Evolutionary conservation across 2,329 filamentous ascomycete genomes (phyloP).

Genomic region (Lecanosticta acicola): DNA sequence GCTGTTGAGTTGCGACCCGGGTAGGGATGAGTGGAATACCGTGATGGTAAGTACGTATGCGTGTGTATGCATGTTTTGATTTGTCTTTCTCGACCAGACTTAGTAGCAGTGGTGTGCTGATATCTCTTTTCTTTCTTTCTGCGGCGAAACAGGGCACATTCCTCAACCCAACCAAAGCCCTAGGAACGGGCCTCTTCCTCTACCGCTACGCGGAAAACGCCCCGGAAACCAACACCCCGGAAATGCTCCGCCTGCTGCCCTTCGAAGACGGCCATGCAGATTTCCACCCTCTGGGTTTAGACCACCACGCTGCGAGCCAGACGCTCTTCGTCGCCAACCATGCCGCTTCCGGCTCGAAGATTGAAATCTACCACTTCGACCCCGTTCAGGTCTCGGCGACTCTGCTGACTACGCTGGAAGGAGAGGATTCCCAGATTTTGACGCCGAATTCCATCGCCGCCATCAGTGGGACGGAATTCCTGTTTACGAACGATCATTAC

Average conservation of each 20-base stretch:
- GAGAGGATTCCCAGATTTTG: constrained; percentile 29
- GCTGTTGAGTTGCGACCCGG: constrained; percentile 41
- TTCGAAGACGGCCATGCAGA: constrained; percentile 25
- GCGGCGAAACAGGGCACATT: constrained; percentile 27
- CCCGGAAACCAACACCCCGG: constrained; percentile 11
- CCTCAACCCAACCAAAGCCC: constrained; percentile 14
- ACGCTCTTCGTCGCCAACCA: constrained; percentile 40
- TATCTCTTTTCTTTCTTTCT: too few relatives aligned
- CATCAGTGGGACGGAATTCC: constrained; percentile 31
- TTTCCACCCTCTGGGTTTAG: constrained; percentile 42
- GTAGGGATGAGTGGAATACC: constrained; percentile 42
- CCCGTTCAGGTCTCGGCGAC: constrained; percentile 23
- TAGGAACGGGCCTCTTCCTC: constrained; percentile 34
- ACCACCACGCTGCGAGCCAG: constrained; percentile 31
- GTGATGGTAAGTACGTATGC: constrained; percentile 37
- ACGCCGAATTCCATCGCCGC: constrained; percentile 38
- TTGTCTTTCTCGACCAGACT: too few relatives aligned
- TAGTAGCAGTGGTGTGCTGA: too few relatives aligned
- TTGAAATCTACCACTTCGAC: constrained; percentile 36
- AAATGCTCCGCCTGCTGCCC: constrained; percentile 27
- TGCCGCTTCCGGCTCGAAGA: constrained; percentile 28
- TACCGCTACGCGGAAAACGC: constrained; percentile 34
- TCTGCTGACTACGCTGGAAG: constrained; percentile 29
- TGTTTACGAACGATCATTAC: constrained; percentile 42
- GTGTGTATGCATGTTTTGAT: background rate